Evolutionary conservation across 1,139 yeast genomes (phyloP).

Genomic region (Hanseniaspora gamundiae): DNA sequence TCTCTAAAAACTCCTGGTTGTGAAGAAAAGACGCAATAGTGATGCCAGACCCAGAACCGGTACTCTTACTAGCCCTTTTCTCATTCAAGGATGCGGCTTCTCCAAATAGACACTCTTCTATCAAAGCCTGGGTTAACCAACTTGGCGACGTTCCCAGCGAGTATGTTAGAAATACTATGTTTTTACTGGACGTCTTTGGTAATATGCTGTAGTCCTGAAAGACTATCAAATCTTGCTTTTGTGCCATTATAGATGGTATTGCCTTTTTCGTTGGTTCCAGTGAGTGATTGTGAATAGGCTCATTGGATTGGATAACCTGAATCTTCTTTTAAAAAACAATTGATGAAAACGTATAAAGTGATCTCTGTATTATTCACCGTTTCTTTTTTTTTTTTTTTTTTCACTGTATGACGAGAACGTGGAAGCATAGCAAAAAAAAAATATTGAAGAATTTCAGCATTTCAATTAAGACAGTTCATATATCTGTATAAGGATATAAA

Average conservation of each 20-base stretch:
- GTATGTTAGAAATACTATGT: conserved; percentile 30
- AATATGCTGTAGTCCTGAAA: conserved; percentile 43
- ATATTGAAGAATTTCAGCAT: too few relatives aligned
- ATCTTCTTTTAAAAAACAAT: too few relatives aligned
- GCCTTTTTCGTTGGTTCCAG: neutral
- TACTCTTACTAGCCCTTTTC: neutral
- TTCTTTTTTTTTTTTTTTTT: too few relatives aligned
- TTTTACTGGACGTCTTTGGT: conserved; percentile 21
- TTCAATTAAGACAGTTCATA: too few relatives aligned
- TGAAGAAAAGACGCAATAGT: conserved; percentile 22
- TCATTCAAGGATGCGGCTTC: conserved; percentile 15
- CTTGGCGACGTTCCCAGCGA: conserved; percentile 52
- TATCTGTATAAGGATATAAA: neutral
- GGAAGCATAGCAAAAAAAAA: too few relatives aligned
- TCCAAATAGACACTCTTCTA: conserved; percentile 25
- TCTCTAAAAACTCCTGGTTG: conserved; percentile 12
- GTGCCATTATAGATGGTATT: conserved; percentile 21
- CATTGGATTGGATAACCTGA: too few relatives aligned
- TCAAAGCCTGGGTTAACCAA: conserved; percentile 42
- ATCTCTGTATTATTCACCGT: too few relatives aligned
- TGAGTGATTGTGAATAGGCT: too few relatives aligned
- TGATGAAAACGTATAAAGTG: too few relatives aligned
- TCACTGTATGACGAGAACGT: too few relatives aligned
- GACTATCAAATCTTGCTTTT: conserved; percentile 48
- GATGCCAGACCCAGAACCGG: conserved; percentile 5